Evolutionary conservation across 176 grass and related monocot species (phyloP).

Genomic region (Cocos nucifera): DNA sequence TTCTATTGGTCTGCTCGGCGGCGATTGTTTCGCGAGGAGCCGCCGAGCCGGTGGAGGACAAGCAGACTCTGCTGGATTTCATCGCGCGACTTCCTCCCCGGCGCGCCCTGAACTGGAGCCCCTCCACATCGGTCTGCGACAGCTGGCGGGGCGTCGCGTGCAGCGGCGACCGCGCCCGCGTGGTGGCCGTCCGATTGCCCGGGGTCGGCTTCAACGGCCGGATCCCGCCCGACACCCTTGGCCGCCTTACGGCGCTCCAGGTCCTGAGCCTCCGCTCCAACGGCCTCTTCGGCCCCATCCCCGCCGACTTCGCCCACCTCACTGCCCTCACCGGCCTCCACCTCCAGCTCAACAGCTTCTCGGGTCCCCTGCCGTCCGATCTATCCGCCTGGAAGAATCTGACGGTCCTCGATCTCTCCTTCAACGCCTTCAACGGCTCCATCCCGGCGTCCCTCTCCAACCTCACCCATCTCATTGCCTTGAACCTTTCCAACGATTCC

Average conservation of each 20-base stretch:
- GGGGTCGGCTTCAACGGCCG: constrained; percentile 52
- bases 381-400: constrained; percentile 22
- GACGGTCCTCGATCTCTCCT: constrained; percentile 79
- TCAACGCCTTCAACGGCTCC: constrained; percentile 49
- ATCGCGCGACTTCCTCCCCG: constrained; percentile 19
- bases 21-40: neutral
- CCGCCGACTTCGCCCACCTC: constrained; percentile 45
- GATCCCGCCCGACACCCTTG: constrained; percentile 48
- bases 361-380: constrained; percentile 22
- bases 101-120: constrained; percentile 56
- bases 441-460: constrained; percentile 36
- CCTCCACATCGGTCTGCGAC: constrained; percentile 30
- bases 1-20: constrained; percentile 17
- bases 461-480: constrained; percentile 40
- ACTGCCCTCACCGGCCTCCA: constrained; percentile 50
- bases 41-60: constrained; percentile 52
- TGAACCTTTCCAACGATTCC: constrained; percentile 93
- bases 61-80: constrained; percentile 56
- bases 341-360: constrained; percentile 76
- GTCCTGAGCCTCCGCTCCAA: constrained; percentile 92
- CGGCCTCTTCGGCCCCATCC: constrained; percentile 47
- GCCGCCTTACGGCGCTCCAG: constrained; percentile 50
- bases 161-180: constrained; percentile 42
- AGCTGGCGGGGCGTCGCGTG: constrained; percentile 84
- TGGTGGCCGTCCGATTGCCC: constrained; percentile 59